Percentiles rank a stretch among this genome's conserved stretches.
These are phyloP conservation scores for Hemerocallis citrina DNA, from an alignment of 106 monocot genomes.

Conservation along the genomic window DNA sequence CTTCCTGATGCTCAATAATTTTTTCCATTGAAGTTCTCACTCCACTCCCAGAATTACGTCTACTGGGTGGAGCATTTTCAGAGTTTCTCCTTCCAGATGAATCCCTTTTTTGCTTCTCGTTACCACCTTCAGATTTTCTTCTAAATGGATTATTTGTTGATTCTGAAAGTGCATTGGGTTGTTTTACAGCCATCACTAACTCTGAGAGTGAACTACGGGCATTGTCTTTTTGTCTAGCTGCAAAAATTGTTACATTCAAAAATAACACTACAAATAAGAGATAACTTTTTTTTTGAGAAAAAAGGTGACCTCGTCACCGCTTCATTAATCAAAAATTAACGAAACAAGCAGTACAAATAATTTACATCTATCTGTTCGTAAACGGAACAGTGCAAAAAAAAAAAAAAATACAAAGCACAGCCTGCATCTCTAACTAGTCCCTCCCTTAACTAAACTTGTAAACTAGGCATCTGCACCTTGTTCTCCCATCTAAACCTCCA, in stretches of 20 bases:
- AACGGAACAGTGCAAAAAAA: too few relatives aligned
- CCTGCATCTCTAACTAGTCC: too few relatives aligned
- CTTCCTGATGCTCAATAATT: slow-evolving; percentile 77
- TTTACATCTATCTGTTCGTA: too few relatives aligned
- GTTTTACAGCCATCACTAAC: slow-evolving; percentile 70
- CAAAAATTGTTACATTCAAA: slow-evolving; percentile 10
- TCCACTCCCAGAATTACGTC: slow-evolving; percentile 49
- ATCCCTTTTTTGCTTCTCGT: slow-evolving; percentile 14
- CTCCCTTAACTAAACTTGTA: too few relatives aligned
- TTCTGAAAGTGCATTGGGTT: slow-evolving; percentile 63
- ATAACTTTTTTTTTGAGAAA: too few relatives aligned
- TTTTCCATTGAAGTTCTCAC: slow-evolving; percentile 69
- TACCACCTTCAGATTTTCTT: slow-evolving; percentile 57
- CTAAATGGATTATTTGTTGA: slow-evolving; percentile 32
- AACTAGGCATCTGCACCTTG: too few relatives aligned
- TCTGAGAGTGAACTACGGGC: slow-evolving; percentile 80
- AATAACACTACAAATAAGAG: neutral
- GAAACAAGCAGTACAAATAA: too few relatives aligned
- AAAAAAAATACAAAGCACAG: too few relatives aligned
- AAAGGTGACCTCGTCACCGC: too few relatives aligned
- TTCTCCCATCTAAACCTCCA: too few relatives aligned
- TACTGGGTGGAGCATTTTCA: slow-evolving; percentile 32
- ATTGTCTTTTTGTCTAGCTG: slow-evolving; percentile 85
- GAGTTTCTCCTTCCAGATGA: slow-evolving; percentile 52
- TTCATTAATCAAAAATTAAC: too few relatives aligned